Evolutionary conservation across 306 rosid genomes (phyloP).

Genomic region (Geum urbanum): DNA sequence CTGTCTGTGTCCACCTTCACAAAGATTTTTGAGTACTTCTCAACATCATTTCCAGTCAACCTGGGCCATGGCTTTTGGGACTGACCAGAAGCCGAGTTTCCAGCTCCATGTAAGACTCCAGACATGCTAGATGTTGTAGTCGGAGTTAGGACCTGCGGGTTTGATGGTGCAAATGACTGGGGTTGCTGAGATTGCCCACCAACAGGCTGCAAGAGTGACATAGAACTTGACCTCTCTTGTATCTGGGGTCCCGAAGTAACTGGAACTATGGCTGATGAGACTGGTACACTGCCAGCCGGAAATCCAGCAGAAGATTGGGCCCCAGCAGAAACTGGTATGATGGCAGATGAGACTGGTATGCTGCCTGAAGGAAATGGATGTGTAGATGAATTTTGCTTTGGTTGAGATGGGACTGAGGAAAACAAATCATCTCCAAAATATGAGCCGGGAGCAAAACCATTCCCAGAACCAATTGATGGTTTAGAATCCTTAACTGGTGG

Average conservation of each 20-base stretch:
- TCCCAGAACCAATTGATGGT: constrained; percentile 40
- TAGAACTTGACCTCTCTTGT: constrained; percentile 37
- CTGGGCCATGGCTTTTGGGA: constrained; percentile 79
- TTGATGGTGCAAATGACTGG: constrained; percentile 47
- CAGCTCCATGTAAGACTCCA: constrained; percentile 44
- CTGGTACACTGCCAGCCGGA: constrained; percentile 35
- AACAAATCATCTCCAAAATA: constrained; percentile 70
- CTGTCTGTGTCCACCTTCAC: constrained; percentile 87
- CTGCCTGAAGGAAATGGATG: constrained; percentile 44
- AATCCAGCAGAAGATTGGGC: constrained; percentile 47
- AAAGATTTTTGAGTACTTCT: constrained; percentile 85
- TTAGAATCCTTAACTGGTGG: constrained; percentile 46
- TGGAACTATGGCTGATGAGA: constrained; percentile 49
- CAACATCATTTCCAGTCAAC: constrained; percentile 74
- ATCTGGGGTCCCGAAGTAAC: constrained; percentile 48
- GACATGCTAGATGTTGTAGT: constrained; percentile 31
- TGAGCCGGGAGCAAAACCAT: constrained; percentile 59
- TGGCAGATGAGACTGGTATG: constrained; percentile 42
- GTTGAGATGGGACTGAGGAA: constrained; percentile 55
- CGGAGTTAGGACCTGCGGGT: constrained; percentile 43
- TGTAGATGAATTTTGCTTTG: constrained; percentile 47
- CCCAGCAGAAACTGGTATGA: constrained; percentile 49
- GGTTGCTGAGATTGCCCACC: constrained; percentile 47
- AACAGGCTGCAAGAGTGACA: constrained; percentile 48
- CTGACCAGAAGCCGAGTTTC: constrained; percentile 55